Percentiles rank a stretch among this genome's conserved stretches.
phyloP scores from a whole-genome alignment of 1,284 basidiomycete species.

The Heterobasidion occidentale region DNA sequence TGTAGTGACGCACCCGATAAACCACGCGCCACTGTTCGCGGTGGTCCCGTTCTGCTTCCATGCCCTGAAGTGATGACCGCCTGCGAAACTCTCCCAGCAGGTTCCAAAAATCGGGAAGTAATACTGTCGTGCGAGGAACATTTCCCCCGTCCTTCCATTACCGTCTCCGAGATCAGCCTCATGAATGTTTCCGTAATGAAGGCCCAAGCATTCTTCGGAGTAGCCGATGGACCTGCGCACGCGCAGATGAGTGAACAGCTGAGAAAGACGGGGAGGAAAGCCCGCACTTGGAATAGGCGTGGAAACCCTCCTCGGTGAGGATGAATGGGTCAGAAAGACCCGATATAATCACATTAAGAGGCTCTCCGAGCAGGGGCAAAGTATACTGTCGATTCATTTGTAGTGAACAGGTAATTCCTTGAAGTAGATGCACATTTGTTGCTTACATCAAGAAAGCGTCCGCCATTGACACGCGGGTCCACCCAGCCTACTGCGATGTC shows the following conservation, averaged over 20 bases:
- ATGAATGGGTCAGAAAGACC: constrained; percentile 35
- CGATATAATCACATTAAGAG: constrained; percentile 38
- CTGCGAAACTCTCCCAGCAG: constrained; percentile 40
- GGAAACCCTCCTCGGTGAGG: constrained; percentile 32
- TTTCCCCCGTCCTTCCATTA: constrained; percentile 29
- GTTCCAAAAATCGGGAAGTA: constrained; percentile 37
- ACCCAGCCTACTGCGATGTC: constrained; percentile 46
- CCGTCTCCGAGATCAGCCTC: constrained; percentile 40
- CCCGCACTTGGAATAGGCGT: constrained; percentile 33
- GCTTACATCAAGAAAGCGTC: constrained; percentile 62
- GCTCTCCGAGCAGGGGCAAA: constrained; percentile 36
- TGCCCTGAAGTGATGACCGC: constrained; percentile 39
- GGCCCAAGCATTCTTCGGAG: constrained; percentile 36
- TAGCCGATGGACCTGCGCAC: constrained; percentile 62
- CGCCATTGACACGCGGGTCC: constrained; percentile 65
- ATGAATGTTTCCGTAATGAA: constrained; percentile 37
- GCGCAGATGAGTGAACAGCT: not conserved
- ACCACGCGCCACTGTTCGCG: constrained; percentile 38
- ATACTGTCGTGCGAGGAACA: constrained; percentile 33
- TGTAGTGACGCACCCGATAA: constrained; percentile 29
- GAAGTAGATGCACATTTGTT: constrained; percentile 4
- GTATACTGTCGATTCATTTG: constrained; percentile 43
- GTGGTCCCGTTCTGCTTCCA: constrained; percentile 39
- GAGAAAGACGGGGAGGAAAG: not conserved
- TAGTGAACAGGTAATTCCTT: not conserved